Base-by-base conservation (phyloP, 2,329 filamentous ascomycete genomes). In the Biscogniauxia marginata region DNA sequence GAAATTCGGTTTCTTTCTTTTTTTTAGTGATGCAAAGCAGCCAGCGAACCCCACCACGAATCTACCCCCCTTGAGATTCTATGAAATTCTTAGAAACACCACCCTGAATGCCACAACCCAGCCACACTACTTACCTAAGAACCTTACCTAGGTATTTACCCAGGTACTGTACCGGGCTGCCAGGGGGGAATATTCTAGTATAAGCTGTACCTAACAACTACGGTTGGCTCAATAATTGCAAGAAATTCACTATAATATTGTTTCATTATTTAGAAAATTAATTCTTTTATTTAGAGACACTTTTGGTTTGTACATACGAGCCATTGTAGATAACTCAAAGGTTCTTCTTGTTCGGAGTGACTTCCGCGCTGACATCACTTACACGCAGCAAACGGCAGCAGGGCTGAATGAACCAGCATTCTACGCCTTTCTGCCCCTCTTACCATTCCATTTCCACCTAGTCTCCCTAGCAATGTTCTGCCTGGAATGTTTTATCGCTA, bases 51-150 rank as follows among this genome's bases (percentile, higher is more conserved):
- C 60, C 60, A 63, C 60, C 55, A 61, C 54, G 44, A 55, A 45
- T 19, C 6, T n/a, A 50, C 13, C 47, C 57, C 50, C 50, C n/a
- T 22, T 50, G 24, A 39, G 60, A 63, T 63, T 63, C 60, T 61
- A 63, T 46, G 54, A 56, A 57, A 49, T 63, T 63, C 60, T 61
- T 59, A 61, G 60, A 61, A 61, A 54, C 56, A 59, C 60, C 45
- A 55, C 50, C 51, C 30, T 39, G 52, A 49, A 46, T 49, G 46
- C 53, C 46, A 46, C 13, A 5, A 39, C 24, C 11, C 30, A 39
- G 30, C 9, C 30, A 39, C 30, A 39, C 30, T 16, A 6, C 25
- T 30, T 16, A 39, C 9, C 30, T 39, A 39, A 39, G 30, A n/a
- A n/a, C n/a, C n/a, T n/a, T n/a, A n/a, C n/a, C n/a, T n/a, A n/a